phyloP scores from a whole-genome alignment of 495 filamentous ascomycete genomes.

The Aspergillus affinis region DNA sequence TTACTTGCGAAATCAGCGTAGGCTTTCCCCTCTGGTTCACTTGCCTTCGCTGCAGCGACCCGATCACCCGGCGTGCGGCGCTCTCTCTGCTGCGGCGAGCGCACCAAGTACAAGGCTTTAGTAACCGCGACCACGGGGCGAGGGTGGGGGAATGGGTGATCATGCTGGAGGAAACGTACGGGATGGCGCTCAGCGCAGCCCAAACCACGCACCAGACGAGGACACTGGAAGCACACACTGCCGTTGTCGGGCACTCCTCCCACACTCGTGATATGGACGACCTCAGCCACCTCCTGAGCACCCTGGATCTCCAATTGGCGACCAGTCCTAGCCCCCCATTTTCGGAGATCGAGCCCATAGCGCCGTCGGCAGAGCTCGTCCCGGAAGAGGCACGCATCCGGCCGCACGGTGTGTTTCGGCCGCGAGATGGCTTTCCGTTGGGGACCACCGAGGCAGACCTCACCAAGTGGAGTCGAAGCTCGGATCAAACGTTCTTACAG shows the following conservation, averaged over 20 bases:
- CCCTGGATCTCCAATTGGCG: neutral
- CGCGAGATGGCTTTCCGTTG: constrained; percentile 21
- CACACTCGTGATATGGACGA: neutral
- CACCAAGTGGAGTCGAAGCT: constrained; percentile 14
- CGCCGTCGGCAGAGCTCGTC: constrained; percentile 10
- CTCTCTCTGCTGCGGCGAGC: constrained; percentile 26
- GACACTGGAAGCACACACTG: neutral
- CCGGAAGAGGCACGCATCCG: constrained; percentile 33
- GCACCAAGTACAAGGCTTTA: constrained; percentile 34
- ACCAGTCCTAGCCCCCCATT: neutral
- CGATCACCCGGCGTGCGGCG: constrained; percentile 27
- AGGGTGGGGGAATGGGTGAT: constrained; percentile 25
- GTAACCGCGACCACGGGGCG: constrained; percentile 18
- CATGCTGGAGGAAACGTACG: constrained; percentile 29
- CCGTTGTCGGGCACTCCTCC: neutral
- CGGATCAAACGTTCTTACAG: constrained; percentile 22
- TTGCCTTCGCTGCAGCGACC: constrained; percentile 34
- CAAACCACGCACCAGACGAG: neutral
- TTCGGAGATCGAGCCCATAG: neutral
- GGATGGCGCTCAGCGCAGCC: constrained; percentile 9
- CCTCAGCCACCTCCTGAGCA: neutral
- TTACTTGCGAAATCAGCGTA: constrained; percentile 33
- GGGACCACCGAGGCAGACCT: constrained; percentile 20
- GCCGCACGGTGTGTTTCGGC: constrained; percentile 26
- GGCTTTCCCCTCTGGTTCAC: constrained; percentile 38